Percentiles rank a stretch among this genome's conserved stretches.
These are phyloP conservation scores for Candida tammaniensis DNA, from an alignment of 805 yeast genomes.

Conservation along the genomic window DNA sequence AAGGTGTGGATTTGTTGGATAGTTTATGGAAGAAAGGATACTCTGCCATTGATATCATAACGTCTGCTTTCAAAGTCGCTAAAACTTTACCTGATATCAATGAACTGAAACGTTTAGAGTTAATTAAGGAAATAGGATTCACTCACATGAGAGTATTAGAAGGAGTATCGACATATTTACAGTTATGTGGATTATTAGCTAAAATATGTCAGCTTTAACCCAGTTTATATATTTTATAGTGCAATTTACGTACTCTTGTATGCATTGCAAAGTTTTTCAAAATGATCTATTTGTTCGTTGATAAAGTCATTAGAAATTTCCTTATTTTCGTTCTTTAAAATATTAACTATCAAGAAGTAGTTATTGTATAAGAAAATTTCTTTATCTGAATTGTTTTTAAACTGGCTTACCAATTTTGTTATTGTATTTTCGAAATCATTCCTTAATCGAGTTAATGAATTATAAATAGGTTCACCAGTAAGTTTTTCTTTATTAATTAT, in stretches of 20 bases:
- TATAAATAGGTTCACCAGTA: constrained; percentile 67
- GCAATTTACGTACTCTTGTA: constrained; percentile 20
- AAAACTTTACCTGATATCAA: constrained; percentile 67
- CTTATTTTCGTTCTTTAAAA: constrained; percentile 41
- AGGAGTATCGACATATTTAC: constrained; percentile 87
- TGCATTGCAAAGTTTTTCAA: constrained; percentile 38
- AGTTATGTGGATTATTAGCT: constrained; percentile 79
- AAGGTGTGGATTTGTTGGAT: constrained; percentile 60
- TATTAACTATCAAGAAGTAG: constrained; percentile 60
- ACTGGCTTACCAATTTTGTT: constrained; percentile 59
- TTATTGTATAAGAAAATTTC: constrained; percentile 76
- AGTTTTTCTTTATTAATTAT: constrained; percentile 13
- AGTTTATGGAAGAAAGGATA: constrained; percentile 87
- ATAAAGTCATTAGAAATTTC: constrained; percentile 24
- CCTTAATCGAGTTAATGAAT: constrained; percentile 64
- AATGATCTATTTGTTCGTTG: constrained; percentile 37
- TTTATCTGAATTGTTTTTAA: constrained; percentile 43
- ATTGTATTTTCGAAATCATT: constrained; percentile 77
- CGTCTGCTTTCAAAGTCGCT: constrained; percentile 85
- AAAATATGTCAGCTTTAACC: constrained; percentile 38
- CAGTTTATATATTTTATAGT: neutral
- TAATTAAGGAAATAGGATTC: constrained; percentile 83
- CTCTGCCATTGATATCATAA: constrained; percentile 87
- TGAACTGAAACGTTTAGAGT: constrained; percentile 69
- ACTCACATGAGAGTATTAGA: constrained; percentile 90